Conservation (phyloP, 768 basidiomycete species). For the Hygrophorus pudorinus region DNA sequence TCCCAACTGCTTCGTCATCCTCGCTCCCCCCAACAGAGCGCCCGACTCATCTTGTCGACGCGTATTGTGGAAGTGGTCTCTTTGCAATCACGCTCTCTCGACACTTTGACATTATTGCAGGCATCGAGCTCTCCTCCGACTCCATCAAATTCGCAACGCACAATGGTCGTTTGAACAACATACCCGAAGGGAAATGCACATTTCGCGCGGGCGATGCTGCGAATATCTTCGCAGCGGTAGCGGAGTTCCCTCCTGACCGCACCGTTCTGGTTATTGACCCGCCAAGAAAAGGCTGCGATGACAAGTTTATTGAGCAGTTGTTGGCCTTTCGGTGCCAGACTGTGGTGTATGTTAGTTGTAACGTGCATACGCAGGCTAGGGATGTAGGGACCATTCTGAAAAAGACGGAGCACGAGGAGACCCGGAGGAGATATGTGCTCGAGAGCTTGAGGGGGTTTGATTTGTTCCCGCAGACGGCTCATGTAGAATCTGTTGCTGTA, state of each 20-base stretch:
- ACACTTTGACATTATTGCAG: conserved; percentile 66
- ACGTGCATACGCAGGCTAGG: conserved; percentile 87
- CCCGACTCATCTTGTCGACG: conserved; percentile 87
- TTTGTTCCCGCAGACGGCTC: conserved; percentile 92
- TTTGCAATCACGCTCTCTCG: conserved; percentile 79
- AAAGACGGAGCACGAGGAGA: conserved; percentile 26
- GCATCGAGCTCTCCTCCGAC: conserved; percentile 76
- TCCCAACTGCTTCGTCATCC: conserved; percentile 21
- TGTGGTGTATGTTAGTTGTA: conserved; percentile 90
- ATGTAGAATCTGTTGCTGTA: conserved; percentile 79
- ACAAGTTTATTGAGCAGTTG: conserved; percentile 66
- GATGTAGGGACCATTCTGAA: conserved; percentile 72
- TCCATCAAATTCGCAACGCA: conserved; percentile 59
- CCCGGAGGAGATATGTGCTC: conserved; percentile 51
- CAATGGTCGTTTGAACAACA: conserved; percentile 50
- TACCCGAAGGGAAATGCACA: conserved; percentile 44
- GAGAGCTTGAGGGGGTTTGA: conserved; percentile 87
- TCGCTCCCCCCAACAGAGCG: conserved; percentile 6
- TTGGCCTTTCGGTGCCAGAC: conserved; percentile 54
- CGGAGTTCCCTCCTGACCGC: conserved; percentile 49
- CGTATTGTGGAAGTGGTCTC: conserved; percentile 86
- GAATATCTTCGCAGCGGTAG: conserved; percentile 67
- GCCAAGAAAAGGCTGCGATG: conserved; percentile 91
- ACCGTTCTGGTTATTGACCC: conserved; percentile 83
- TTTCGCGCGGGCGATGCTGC: conserved; percentile 82